These are phyloP conservation scores for Penicillium lagena DNA, from an alignment of 495 filamentous ascomycete genomes.

Conservation along the genomic window DNA sequence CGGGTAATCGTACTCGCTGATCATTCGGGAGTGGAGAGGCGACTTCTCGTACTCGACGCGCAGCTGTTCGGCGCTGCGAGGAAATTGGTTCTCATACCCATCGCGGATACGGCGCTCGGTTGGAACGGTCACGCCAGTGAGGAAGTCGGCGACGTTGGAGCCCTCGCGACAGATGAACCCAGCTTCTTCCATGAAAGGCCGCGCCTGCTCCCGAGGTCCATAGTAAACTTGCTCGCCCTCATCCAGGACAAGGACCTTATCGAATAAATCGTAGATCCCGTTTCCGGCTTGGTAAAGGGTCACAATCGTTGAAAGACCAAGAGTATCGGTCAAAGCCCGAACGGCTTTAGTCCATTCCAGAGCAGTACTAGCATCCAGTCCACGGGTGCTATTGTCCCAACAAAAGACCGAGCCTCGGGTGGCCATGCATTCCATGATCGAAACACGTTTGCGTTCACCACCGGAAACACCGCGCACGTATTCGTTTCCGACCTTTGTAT, in stretches of 20 bases:
- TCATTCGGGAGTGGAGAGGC: conserved; percentile 23
- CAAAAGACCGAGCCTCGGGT: conserved; percentile 53
- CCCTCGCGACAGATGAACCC: conserved; percentile 61
- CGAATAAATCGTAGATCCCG: conserved; percentile 55
- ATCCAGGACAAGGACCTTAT: conserved; percentile 64
- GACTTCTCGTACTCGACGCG: conserved; percentile 35
- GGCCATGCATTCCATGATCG: conserved; percentile 59
- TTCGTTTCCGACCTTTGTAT: conserved; percentile 75
- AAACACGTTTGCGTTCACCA: conserved; percentile 72
- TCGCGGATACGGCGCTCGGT: conserved; percentile 53
- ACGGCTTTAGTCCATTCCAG: conserved; percentile 47
- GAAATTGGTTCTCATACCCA: conserved; percentile 43
- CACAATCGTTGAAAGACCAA: conserved; percentile 40
- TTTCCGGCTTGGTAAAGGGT: conserved; percentile 60
- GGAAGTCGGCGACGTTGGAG: conserved; percentile 62
- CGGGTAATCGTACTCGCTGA: conserved; percentile 45
- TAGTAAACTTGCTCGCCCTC: conserved; percentile 58
- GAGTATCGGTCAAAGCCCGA: conserved; percentile 39
- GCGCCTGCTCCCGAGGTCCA: conserved; percentile 51
- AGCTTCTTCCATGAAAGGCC: conserved; percentile 59
- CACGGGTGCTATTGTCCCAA: conserved; percentile 58
- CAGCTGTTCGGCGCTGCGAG: conserved; percentile 37
- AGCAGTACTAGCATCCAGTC: conserved; percentile 56
- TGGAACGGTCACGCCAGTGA: conserved; percentile 67
- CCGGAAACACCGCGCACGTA: conserved; percentile 80